Evolutionary conservation across 2,329 filamentous ascomycete species (phyloP), one percentile per base, ranked within the genome.

Genomic region (Hypoxylon sp.): DNA sequence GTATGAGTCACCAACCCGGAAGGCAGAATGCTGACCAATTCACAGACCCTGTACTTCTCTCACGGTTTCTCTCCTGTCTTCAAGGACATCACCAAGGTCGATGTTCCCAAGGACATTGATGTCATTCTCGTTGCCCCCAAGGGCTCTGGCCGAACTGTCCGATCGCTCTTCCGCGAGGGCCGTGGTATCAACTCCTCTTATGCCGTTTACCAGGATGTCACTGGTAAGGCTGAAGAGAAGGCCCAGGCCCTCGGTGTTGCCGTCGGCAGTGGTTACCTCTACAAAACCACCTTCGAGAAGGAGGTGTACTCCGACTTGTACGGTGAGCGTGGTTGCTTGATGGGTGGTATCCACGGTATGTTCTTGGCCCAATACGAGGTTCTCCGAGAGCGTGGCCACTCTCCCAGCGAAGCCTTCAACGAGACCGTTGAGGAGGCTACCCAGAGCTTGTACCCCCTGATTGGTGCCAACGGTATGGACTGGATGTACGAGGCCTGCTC

Each of bases 401-500:
- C 89, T 85, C 96, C 96, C 82, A 95, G 92, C 78, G 96, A 99
- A 87, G 96, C 96, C 75, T 99, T 99, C 92, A 99, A 99, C 90
- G 96, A 99, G 94, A 99, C 96, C 75, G 96, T 99, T 76, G 96
- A 99, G 90, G 96, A 99, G 90, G 96, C 96, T 74, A 99, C 96
- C 59, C 96, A 99, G 90, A 94, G 90, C 75, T 88, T 99, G 80
- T 99, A 99, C 90, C 96, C 96, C 73, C 89, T 99, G 80, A 99
- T 99, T 80, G 96, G 95, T 80, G 90, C 89, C 85, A 92, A 98
- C 86, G 96, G 96, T 80, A 98, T 99, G 96, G 96, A 99, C 88
- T 99, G 97, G 94, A 99, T 99, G 96, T 99, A 97, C 88, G 94
- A 95, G 82, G 96, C 96, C 76, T 99, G 96, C 92, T 98, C 95